Conservation (phyloP, 305 asterid genomes). For the Ruellia speciosa region DNA sequence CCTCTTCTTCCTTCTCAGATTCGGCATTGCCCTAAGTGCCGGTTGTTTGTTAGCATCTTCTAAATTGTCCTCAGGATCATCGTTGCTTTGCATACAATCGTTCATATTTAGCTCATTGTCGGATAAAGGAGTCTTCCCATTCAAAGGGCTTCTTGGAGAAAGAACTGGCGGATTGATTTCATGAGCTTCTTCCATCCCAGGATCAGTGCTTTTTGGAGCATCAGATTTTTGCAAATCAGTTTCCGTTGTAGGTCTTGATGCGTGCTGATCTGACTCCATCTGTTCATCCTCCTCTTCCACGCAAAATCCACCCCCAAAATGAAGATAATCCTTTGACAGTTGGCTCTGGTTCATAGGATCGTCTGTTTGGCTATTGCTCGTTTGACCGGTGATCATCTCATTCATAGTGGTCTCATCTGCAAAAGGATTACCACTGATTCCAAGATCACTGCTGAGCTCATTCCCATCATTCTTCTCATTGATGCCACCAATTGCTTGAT, state of each 20-base stretch:
- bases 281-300: slow-evolving; percentile 45
- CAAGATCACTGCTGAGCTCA: not conserved
- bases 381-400: not conserved
- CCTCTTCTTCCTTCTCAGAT: slow-evolving; percentile 51
- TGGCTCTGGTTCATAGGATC: slow-evolving; percentile 25
- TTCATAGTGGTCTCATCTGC: not conserved
- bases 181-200: slow-evolving; percentile 21
- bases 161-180: slow-evolving; percentile 17
- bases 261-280: slow-evolving; percentile 18
- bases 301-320: slow-evolving; percentile 84
- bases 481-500: slow-evolving; percentile 15
- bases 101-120: slow-evolving; percentile 19
- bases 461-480: slow-evolving; percentile 18
- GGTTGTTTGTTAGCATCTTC: slow-evolving; percentile 16
- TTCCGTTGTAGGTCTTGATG: slow-evolving; percentile 19
- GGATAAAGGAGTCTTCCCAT: slow-evolving; percentile 15
- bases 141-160: slow-evolving; percentile 15
- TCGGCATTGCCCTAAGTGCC: slow-evolving; percentile 75
- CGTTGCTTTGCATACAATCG: not conserved
- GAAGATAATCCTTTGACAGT: slow-evolving; percentile 45
- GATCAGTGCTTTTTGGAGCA: slow-evolving; percentile 14
- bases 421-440: not conserved
- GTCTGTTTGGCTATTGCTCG: slow-evolving; percentile 17
- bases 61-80: slow-evolving; percentile 22
- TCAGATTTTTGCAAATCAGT: slow-evolving; percentile 16